Evolutionary conservation across 805 yeast species (phyloP).

Genomic region (Yamadazyma kitorensis): DNA sequence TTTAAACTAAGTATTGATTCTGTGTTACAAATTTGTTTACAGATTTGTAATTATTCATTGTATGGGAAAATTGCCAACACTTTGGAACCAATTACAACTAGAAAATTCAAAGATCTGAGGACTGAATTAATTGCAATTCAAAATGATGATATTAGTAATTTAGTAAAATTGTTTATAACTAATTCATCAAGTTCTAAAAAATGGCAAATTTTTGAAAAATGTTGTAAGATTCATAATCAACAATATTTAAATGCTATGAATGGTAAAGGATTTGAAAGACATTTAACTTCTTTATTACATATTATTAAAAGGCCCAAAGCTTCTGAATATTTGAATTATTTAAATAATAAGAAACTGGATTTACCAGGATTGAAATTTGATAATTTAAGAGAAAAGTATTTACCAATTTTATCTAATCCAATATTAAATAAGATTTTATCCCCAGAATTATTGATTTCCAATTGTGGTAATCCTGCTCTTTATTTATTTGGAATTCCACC

Average conservation of each 20-base stretch:
- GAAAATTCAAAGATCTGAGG: constrained; percentile 65
- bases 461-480: constrained; percentile 90
- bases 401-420: constrained; percentile 35
- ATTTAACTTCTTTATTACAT: constrained; percentile 61
- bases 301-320: constrained; percentile 46
- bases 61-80: constrained; percentile 50
- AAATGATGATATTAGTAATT: constrained; percentile 45
- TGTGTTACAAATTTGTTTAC: constrained; percentile 49
- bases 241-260: constrained; percentile 50
- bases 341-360: constrained; percentile 36
- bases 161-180: constrained; percentile 65
- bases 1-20: constrained; percentile 49
- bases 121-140: constrained; percentile 70
- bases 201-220: constrained; percentile 49
- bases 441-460: constrained; percentile 57
- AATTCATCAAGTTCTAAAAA: constrained; percentile 44
- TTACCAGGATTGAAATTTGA: constrained; percentile 29
- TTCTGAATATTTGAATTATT: constrained; percentile 33
- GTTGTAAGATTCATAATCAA: constrained; percentile 51
- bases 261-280: constrained; percentile 73
- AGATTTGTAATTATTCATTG: constrained; percentile 52
- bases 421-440: constrained; percentile 29
- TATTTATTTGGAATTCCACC: constrained; percentile 91
- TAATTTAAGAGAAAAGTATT: constrained; percentile 7
- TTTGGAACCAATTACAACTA: constrained; percentile 62